phyloP scores from a whole-genome alignment of 1,139 yeast genomes.

The Kodamaea arcana region DNA sequence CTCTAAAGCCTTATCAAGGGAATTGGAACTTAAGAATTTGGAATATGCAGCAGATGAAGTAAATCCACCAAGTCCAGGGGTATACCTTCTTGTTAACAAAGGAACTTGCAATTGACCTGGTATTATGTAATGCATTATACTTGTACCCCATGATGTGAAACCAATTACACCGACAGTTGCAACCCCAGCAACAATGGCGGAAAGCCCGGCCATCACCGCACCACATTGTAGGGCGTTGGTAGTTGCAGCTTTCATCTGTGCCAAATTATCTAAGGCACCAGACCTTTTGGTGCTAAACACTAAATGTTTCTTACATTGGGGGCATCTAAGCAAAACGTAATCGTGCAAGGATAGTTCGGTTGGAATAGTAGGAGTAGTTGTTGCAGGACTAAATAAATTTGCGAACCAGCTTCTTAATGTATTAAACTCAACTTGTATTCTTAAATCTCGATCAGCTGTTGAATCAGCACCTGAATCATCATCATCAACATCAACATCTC shows the following conservation, averaged over 20 bases:
- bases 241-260: slow-evolving; percentile 19
- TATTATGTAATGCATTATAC: slow-evolving; percentile 35
- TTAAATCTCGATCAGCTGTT: background rate
- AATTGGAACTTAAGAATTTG: slow-evolving; percentile 4
- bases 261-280: slow-evolving; percentile 20
- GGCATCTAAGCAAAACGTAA: slow-evolving; percentile 31
- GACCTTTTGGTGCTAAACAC: slow-evolving; percentile 33
- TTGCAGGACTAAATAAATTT: background rate
- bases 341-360: slow-evolving; percentile 1
- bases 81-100: slow-evolving; percentile 21
- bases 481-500: background rate
- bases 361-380: background rate
- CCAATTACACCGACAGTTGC: slow-evolving; percentile 42
- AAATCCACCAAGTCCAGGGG: slow-evolving; percentile 5
- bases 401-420: background rate
- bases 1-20: slow-evolving; percentile 21
- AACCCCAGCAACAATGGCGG: slow-evolving; percentile 42
- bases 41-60: slow-evolving; percentile 5
- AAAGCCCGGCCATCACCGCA: slow-evolving; percentile 32
- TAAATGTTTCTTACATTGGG: slow-evolving; percentile 41
- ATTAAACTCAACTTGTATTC: background rate
- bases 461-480: background rate
- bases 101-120: slow-evolving; percentile 34
- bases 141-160: slow-evolving; percentile 38
- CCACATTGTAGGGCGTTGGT: slow-evolving; percentile 27